Base-by-base conservation (phyloP, 306 rosid species). In the Arachis stenosperma region DNA sequence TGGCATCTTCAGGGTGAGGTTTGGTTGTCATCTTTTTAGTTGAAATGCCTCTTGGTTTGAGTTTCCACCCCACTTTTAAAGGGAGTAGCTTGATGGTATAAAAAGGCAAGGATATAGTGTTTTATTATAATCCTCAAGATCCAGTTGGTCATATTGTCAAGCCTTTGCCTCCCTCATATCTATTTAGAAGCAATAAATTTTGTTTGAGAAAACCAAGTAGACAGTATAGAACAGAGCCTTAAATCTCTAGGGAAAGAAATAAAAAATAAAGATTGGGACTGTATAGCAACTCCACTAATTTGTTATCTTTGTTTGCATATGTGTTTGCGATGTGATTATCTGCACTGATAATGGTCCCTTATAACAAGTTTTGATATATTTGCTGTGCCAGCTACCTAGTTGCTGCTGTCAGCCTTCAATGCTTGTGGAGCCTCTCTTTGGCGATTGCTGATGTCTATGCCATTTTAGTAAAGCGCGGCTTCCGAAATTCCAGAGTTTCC, bases 341-440 rank as follows among this genome's bases (percentile, higher is more conserved):
- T 33, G 75, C 12, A 39, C 41, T 62, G 69, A 27, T 73, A 11
- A 29, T 46, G 47, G 62, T 56, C 14, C 70, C 74, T 75, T 50
- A 43, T 86, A 61, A 84, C 68, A 42, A 22, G 53, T 76, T 71
- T 56, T 75, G 62, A 73, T 62, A 59, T 51, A 54, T 82, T 81
- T 87, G 46, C 48, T 78, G 68, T 78, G 41, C 65, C 79, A 88
- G 92, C 74, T 88, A 76, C 86, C 84, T 85, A 15, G 85, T 85
- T 61, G 89, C 83, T 81, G 89, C 92, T 78, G 80, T 84, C 59
- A 55, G 88, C 78, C 71, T 85, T 75, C 92, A 85, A 74, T 61
- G 86, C 71, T 47, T 83, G 75, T 88, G 92, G 92, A 88, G 92
- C 69, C 78, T 88, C 69, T 56, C 74, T 54, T 83, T 88, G 61